phyloP scores from a whole-genome alignment of 371 early-diverging fungal species.

The Chytridium lagenaria region DNA sequence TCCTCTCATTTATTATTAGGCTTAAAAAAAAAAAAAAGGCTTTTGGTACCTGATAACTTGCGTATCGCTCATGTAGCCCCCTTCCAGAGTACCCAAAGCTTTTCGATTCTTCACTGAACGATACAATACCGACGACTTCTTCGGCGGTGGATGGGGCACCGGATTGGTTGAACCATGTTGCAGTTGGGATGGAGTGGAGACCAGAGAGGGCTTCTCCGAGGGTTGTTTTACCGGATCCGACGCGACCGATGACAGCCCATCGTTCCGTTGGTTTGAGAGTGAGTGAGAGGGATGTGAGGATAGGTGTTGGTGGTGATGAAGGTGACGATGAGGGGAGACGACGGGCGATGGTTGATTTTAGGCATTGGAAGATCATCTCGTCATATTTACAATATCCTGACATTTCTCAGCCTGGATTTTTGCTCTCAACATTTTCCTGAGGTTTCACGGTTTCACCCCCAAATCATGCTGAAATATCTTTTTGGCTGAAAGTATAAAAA shows the following conservation, averaged over 20 bases:
- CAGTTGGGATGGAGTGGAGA: not conserved
- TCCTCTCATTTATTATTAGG: not conserved
- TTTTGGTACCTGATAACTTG: constrained; percentile 50
- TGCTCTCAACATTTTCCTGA: no score
- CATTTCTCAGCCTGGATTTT: no score
- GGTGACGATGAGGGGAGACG: no score
- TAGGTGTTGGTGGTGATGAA: no score
- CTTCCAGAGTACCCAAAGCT: constrained; percentile 55
- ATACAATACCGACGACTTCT: constrained; percentile 55
- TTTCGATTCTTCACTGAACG: constrained; percentile 59
- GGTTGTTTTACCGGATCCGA: constrained; percentile 37
- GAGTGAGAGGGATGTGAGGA: no score
- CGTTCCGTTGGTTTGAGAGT: no score
- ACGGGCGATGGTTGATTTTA: no score
- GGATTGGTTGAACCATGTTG: constrained; percentile 8
- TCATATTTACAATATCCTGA: no score
- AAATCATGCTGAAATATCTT: no score
- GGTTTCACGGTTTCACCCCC: no score
- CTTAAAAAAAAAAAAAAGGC: not conserved
- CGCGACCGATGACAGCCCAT: constrained; percentile 40
- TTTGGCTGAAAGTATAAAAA: no score
- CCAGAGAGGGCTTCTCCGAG: constrained; percentile 23
- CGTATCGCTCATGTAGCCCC: constrained; percentile 65
- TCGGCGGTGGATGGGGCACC: not conserved
- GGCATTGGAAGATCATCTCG: no score